Base-by-base conservation (phyloP, 208 protist genomes). In the Trypanosoma theileri region DNA sequence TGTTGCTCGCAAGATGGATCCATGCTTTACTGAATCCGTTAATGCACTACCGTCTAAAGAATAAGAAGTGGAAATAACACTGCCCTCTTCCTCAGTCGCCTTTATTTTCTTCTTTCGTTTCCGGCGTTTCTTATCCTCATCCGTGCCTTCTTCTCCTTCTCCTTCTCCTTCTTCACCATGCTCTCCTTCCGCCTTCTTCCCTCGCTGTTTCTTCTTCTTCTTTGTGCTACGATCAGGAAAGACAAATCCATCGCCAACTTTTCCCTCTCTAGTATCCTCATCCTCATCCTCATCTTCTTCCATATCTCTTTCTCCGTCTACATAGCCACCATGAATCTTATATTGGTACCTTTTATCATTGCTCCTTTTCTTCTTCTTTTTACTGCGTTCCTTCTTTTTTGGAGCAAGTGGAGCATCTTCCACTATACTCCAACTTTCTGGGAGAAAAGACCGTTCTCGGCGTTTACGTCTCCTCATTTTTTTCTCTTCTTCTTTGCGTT, bases 371-470 rank as follows among this genome's bases (percentile, higher is more conserved):
- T 56, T 17, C 3, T 26, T 17, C 1, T 59, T 19, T 19, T 48
- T 42, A 22, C 51, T 42, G 19, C 21, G 41, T 53, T 56, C 61
- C 16, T 61, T 45, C 56, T 62, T 60, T 60, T 60, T 61, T 44
- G 55, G 48, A 4, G 46, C 40, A 19, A 31, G 6, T 46, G 56
- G 58, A 12, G 17, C 50, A 28, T 66, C 51, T 21, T 60, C 67
- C 2, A 17, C 40, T 3, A 52, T 0, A 22, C 26, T 40, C 46
- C 58, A 66, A 16, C 65, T 9, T 40, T 72, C 67, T 12, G 70
- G 60, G 3, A 75, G n/a, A 59, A 75, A 75, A 16, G 59, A 63
- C 35, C 70, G 70, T 22, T 65, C 31, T 17, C 70, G 52, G 1
- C 45, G 52, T 16, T 54, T 41, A 13, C 50, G 35, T 42, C 56